phyloP scores from a whole-genome alignment of 1,284 basidiomycete species.

The Marasmius sp. region DNA sequence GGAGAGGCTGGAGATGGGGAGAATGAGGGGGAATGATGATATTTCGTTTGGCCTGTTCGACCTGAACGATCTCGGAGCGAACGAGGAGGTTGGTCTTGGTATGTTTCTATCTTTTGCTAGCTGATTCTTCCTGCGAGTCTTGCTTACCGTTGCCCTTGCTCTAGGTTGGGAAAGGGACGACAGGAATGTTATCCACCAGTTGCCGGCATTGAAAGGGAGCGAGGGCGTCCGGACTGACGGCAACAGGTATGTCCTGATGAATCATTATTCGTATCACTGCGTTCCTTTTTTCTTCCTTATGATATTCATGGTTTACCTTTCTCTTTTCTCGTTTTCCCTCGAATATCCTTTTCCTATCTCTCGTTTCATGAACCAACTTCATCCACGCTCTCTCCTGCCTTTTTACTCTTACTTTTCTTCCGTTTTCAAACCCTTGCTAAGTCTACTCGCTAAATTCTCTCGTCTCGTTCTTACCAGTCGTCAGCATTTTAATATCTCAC shows the following conservation, averaged over 20 bases:
- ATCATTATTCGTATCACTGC: too few relatives aligned
- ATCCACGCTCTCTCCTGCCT: background rate
- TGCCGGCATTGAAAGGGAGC: slow-evolving; percentile 69
- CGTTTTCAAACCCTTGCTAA: too few relatives aligned
- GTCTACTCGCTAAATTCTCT: too few relatives aligned
- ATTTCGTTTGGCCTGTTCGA: slow-evolving; percentile 87
- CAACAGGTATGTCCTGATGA: background rate
- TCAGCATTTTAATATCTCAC: slow-evolving; percentile 43
- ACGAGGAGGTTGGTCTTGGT: slow-evolving; percentile 64
- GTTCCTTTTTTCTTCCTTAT: too few relatives aligned
- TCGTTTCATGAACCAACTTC: slow-evolving; percentile 13
- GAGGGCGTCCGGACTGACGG: slow-evolving; percentile 43
- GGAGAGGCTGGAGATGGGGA: slow-evolving; percentile 19
- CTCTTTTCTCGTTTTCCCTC: slow-evolving; percentile 9
- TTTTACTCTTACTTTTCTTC: background rate
- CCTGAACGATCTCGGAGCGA: slow-evolving; percentile 68
- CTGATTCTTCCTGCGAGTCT: background rate
- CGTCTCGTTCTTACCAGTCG: too few relatives aligned
- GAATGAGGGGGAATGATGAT: slow-evolving; percentile 38
- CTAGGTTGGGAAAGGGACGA: slow-evolving; percentile 98
- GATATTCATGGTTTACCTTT: slow-evolving; percentile 21
- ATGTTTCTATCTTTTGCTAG: background rate
- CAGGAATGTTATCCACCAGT: slow-evolving; percentile 80
- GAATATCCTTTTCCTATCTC: slow-evolving; percentile 21
- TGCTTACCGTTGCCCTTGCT: slow-evolving; percentile 44